Conservation (phyloP, 192 early-diverging fungal genomes). For the Spizellomyces punctatus region DNA sequence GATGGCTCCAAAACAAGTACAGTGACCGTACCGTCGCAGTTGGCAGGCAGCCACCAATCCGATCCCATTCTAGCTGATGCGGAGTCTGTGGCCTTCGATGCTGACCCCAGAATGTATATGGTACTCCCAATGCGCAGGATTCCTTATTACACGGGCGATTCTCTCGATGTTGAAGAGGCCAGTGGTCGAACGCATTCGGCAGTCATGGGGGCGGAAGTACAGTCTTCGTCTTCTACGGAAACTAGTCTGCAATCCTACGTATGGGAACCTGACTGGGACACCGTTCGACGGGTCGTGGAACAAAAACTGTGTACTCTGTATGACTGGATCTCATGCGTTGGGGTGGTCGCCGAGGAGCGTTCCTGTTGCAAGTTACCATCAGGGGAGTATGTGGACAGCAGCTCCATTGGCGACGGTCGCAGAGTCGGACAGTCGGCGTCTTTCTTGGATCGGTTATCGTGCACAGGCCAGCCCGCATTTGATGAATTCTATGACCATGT, state of each 20-base stretch:
- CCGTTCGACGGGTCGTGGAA: constrained; percentile 22
- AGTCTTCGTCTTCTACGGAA: no score
- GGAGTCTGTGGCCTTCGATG: background rate
- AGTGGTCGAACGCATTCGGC: no score
- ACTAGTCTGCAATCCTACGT: background rate
- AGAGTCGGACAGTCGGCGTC: no score
- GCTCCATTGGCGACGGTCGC: background rate
- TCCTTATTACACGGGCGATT: background rate
- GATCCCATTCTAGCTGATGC: constrained; percentile 2
- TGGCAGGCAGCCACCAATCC: background rate
- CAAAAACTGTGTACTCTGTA: constrained; percentile 24
- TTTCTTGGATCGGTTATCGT: background rate
- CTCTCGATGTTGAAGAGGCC: no score
- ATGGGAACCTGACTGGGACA: constrained; percentile 38
- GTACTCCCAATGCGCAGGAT: constrained; percentile 11
- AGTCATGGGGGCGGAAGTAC: no score
- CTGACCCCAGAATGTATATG: constrained; percentile 16
- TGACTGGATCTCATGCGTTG: constrained; percentile 23
- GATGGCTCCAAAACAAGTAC: background rate
- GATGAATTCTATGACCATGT: no score
- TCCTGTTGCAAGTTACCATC: background rate
- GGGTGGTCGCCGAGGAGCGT: background rate
- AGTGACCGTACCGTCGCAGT: background rate
- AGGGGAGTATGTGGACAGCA: constrained; percentile 3
- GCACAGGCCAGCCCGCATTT: constrained; percentile 9